phyloP scores from a whole-genome alignment of 805 yeast species.

The Candida xyloterini region DNA sequence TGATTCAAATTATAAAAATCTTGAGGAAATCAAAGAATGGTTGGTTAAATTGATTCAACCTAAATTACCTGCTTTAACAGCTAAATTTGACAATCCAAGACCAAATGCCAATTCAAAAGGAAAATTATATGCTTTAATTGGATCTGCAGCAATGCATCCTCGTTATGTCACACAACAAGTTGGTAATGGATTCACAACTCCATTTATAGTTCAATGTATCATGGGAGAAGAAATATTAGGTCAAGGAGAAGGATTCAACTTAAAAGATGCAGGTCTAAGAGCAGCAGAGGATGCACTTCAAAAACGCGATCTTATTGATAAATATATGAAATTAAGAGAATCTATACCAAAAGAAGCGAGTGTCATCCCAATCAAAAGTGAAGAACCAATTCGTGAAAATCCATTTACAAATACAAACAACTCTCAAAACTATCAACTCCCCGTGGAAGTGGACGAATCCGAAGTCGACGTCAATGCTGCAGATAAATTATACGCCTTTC shows the following conservation, averaged over 20 bases:
- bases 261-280: constrained; percentile 73
- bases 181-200: constrained; percentile 48
- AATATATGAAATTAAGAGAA: constrained; percentile 58
- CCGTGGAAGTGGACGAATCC: constrained; percentile 11
- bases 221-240: constrained; percentile 70
- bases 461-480: constrained; percentile 25
- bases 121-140: constrained; percentile 73
- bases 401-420: not conserved
- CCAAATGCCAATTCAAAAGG: constrained; percentile 70
- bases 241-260: constrained; percentile 63
- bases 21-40: constrained; percentile 55
- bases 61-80: constrained; percentile 27
- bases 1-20: constrained; percentile 47
- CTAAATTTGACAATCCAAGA: constrained; percentile 32
- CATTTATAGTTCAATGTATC: constrained; percentile 62
- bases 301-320: constrained; percentile 57
- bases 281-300: constrained; percentile 82
- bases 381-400: not conserved
- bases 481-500: constrained; percentile 32
- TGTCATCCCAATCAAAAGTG: constrained; percentile 11
- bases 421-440: constrained; percentile 1
- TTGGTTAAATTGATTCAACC: constrained; percentile 49
- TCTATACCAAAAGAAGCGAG: constrained; percentile 41
- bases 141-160: constrained; percentile 66
- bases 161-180: constrained; percentile 47